These are phyloP conservation scores for Mycena rosella DNA, from an alignment of 768 basidiomycete species.

Conservation along the genomic window DNA sequence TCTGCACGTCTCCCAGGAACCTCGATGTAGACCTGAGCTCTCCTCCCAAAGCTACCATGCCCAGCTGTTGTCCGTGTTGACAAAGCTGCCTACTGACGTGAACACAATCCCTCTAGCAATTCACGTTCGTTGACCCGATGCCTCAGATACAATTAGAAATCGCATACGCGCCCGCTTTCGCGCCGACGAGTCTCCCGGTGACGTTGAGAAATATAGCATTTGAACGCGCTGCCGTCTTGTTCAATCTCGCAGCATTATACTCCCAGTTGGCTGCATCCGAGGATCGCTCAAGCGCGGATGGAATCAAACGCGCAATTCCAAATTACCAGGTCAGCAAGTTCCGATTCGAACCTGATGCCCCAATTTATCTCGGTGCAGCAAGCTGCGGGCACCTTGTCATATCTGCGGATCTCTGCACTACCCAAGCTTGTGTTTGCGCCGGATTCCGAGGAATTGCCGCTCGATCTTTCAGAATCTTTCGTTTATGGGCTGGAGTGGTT, in stretches of 20 bases:
- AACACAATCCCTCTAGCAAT: slow-evolving; percentile 14
- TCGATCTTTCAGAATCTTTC: slow-evolving; percentile 76
- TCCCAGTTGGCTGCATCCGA: slow-evolving; percentile 81
- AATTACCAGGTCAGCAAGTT: slow-evolving; percentile 72
- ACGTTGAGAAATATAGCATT: slow-evolving; percentile 82
- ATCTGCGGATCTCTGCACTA: slow-evolving; percentile 65
- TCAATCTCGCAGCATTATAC: slow-evolving; percentile 90
- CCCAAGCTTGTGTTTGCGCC: slow-evolving; percentile 63
- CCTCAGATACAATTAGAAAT: slow-evolving; percentile 77
- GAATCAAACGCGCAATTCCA: slow-evolving; percentile 82
- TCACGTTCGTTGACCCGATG: slow-evolving; percentile 24
- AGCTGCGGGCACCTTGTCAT: slow-evolving; percentile 80
- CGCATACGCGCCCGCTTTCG: slow-evolving; percentile 81
- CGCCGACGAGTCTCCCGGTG: slow-evolving; percentile 66
- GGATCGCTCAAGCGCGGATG: slow-evolving; percentile 79
- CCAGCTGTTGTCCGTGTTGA: slow-evolving; percentile 85
- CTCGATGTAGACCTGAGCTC: slow-evolving; percentile 18
- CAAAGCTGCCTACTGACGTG: slow-evolving; percentile 88
- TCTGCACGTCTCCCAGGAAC: slow-evolving; percentile 51
- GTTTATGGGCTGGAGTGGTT: slow-evolving; percentile 76
- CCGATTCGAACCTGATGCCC: slow-evolving; percentile 10
- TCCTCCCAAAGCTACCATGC: slow-evolving; percentile 82
- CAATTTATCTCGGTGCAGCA: slow-evolving; percentile 50
- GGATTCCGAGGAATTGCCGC: slow-evolving; percentile 65
- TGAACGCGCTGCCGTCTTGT: slow-evolving; percentile 83